Evolutionary conservation across 768 basidiomycete species (phyloP), one percentile per base, ranked within the genome.

Genomic region (Lyophyllum atratum): DNA sequence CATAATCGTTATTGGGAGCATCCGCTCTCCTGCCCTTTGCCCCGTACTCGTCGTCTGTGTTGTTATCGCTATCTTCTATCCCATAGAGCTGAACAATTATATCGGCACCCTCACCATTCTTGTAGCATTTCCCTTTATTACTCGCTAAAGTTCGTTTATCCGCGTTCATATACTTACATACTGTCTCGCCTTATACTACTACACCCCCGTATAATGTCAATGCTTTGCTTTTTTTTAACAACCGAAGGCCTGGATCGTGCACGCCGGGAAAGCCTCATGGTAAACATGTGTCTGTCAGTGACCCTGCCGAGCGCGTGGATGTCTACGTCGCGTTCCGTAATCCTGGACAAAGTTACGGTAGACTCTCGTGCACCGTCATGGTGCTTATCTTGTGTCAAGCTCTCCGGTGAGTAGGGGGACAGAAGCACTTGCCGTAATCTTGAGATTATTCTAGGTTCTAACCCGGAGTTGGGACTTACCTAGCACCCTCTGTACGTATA

Each of bases 61-160:
- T 59, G 50, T 63, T 63, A 56, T 60, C 50, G 49, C 56, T 60
- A 59, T 64, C 62, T 56, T 58, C 45, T 61, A 59, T 56, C 51
- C 55, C 51, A 56, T 66, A 66, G 65, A 64, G 63, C 59, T 62
- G 65, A 60, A 60, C 59, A 56, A 29, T 59, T 63, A 52, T 49
- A 51, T 49, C 58, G 59, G 63, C 56, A 59, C 56, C 55, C 58
- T 37, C 34, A 37, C 34, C 49, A 22, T 59, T 63, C 62, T 55
- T 66, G 61, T 66, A 66, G 60, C 63, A 52, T 60, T 62, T 59
- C 49, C 52, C 52, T 61, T 34, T 53, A 45, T 60, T 50, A 58
- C 52, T 55, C 39, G 22, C 28, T 60, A 50, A 54, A 55, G 34
- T 48, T 58, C 58, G 52, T 46, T 64, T 59, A 56, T 56, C 31